phyloP scores from a whole-genome alignment of 306 rosid genomes.

The Trifolium subterraneum region DNA sequence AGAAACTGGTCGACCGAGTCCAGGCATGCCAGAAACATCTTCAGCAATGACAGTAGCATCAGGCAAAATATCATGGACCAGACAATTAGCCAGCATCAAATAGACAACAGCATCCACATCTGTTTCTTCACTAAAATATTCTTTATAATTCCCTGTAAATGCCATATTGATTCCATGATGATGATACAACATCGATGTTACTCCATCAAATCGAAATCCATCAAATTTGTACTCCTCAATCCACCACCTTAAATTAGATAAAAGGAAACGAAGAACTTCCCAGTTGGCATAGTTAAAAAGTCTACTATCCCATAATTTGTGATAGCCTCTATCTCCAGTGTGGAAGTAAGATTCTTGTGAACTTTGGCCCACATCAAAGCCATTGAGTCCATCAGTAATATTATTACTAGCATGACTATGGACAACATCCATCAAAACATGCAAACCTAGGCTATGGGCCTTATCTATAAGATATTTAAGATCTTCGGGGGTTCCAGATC shows the following conservation, averaged over 20 bases:
- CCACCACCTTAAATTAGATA: conserved; percentile 97
- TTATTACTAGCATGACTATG: conserved; percentile 98
- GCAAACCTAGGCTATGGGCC: conserved; percentile 88
- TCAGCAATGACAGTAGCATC: conserved; percentile 91
- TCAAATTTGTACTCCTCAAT: conserved; percentile 88
- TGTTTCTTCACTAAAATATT: conserved; percentile 86
- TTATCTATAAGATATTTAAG: conserved; percentile 90
- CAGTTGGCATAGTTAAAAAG: conserved; percentile 94
- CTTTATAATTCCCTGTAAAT: conserved; percentile 81
- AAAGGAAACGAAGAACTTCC: conserved; percentile 98
- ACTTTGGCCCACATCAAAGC: conserved; percentile 95
- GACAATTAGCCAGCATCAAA: conserved; percentile 86
- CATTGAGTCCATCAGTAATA: conserved; percentile 92
- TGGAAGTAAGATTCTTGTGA: conserved; percentile 93
- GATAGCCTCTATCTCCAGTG: conserved; percentile 85
- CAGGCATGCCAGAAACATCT: conserved; percentile 99
- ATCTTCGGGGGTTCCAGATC: conserved; percentile 98
- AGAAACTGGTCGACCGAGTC: conserved; percentile 75
- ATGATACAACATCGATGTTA: conserved; percentile 95
- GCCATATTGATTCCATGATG: conserved; percentile 87
- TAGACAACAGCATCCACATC: conserved; percentile 94
- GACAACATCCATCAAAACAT: conserved; percentile 88
- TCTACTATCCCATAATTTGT: conserved; percentile 93
- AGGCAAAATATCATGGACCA: conserved; percentile 72
- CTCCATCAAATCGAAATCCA: conserved; percentile 98